Evolutionary conservation across 306 rosid species (phyloP).

Genomic region (Vigna trinervia): DNA sequence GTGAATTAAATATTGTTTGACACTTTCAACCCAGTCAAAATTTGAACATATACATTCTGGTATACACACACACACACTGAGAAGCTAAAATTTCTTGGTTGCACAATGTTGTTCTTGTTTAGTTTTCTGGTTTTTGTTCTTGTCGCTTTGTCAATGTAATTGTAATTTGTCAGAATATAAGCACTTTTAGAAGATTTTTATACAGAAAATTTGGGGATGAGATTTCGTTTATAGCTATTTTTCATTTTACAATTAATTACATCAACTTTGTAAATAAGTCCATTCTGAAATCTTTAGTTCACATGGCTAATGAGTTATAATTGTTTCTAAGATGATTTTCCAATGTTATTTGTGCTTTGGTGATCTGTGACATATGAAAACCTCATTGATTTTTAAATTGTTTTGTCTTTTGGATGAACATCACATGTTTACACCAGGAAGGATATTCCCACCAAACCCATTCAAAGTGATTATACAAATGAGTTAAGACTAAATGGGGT

Average conservation of each 20-base stretch:
- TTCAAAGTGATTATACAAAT: too few species aligned
- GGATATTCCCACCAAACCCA: background rate
- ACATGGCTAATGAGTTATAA: constrained; percentile 5
- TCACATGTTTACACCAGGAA: background rate
- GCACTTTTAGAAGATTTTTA: background rate
- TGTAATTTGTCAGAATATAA: background rate
- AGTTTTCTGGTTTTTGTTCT: background rate
- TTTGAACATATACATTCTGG: background rate
- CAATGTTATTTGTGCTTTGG: constrained; percentile 20
- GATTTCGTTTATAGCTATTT: background rate
- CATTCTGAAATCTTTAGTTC: constrained; percentile 16
- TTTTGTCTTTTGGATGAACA: background rate
- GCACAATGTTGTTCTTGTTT: background rate
- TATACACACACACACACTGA: background rate
- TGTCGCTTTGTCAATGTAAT: background rate
- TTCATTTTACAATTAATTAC: constrained; percentile 2
- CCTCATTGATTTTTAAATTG: background rate
- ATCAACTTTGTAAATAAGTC: background rate
- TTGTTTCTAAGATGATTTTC: constrained; percentile 2
- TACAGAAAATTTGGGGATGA: background rate
- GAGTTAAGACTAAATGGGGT: too few species aligned
- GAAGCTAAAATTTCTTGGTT: background rate
- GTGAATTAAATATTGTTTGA: background rate
- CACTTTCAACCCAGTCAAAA: background rate
- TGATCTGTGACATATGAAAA: constrained; percentile 3